Evolutionary conservation across 1,284 basidiomycete species (phyloP).

Genomic region (Rhizoctonia solani): DNA sequence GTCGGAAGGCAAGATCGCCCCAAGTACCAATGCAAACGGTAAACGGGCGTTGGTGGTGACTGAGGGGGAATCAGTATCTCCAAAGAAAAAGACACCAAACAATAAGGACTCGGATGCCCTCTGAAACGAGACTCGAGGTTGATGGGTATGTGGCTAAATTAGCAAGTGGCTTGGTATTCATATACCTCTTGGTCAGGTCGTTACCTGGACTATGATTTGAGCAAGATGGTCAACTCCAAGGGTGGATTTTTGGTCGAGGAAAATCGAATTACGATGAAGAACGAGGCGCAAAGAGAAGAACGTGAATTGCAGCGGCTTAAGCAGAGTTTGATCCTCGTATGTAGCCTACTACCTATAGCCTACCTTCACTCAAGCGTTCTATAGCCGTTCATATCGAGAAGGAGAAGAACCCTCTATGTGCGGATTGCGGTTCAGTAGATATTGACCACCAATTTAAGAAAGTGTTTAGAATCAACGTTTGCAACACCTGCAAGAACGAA

Average conservation of each 20-base stretch:
- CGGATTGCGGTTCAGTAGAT: slow-evolving; percentile 80
- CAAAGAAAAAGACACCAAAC: slow-evolving; percentile 52
- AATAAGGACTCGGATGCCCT: slow-evolving; percentile 48
- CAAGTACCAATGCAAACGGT: slow-evolving; percentile 56
- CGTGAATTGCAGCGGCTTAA: slow-evolving; percentile 69
- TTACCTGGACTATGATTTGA: slow-evolving; percentile 96
- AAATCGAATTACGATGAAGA: slow-evolving; percentile 70
- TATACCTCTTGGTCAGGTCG: slow-evolving; percentile 48
- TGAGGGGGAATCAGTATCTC: slow-evolving; percentile 60
- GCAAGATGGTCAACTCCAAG: slow-evolving; percentile 93
- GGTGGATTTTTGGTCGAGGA: slow-evolving; percentile 91
- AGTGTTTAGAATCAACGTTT: slow-evolving; percentile 83
- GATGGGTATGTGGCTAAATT: slow-evolving; percentile 47
- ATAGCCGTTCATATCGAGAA: slow-evolving; percentile 71
- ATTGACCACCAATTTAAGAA: slow-evolving; percentile 81
- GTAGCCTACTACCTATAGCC: slow-evolving; percentile 43
- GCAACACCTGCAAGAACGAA: slow-evolving; percentile 86
- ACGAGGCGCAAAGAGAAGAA: slow-evolving; percentile 70
- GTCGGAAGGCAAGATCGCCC: slow-evolving; percentile 53
- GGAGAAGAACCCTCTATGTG: slow-evolving; percentile 76
- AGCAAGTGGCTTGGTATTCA: background rate
- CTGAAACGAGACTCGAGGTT: slow-evolving; percentile 71
- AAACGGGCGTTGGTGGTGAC: slow-evolving; percentile 59
- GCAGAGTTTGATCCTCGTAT: slow-evolving; percentile 73
- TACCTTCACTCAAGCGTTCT: slow-evolving; percentile 36